Evolutionary conservation across 2,329 filamentous ascomycete species (phyloP), one percentile per base, ranked within the genome.

Genomic region (Venturia asperata): DNA sequence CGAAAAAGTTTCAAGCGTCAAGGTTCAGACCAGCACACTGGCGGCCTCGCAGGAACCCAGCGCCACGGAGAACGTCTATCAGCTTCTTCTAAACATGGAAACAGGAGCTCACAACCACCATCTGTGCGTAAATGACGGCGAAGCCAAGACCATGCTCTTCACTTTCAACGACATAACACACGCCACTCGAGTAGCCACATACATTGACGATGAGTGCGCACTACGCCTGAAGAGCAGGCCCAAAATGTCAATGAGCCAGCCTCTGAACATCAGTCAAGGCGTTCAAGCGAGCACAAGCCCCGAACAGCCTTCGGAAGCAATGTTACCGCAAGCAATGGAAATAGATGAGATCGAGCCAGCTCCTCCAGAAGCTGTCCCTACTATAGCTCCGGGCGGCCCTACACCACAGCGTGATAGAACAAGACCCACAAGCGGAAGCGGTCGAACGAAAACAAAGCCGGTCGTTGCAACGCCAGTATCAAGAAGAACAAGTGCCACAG

Each of bases 61-160:
- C 37, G 60, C 34, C 34, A 30, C 60, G 37, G 37, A 34, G 42
- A 61, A 24, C 39, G 15, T 42, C 15, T 41, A 15, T 21, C 60
- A 45, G n/a, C 60, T 61, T 61, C 60, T 41, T 42, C 37, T 61
- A n/a, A 61, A 15, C 60, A 61, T 45, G 42, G 37, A 61, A 42
- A 30, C 4, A 61, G 60, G 39, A 42, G 24, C 37, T 21, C 21
- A 27, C 3, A 61, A 61, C 37, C 21, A 61, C 30, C 1, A 27
- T 5, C 10, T 61, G 15, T 61, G 21, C 37, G 37, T 39, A n/a
- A 19, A 19, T 24, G 52, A 58, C 15, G 52, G 27, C 19, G 60
- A 61, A 42, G 42, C 60, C 39, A 45, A 11, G 42, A 13, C 60
- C 60, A 61, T 42, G 34, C 60, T 61, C 60, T 61, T 61, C 2